Conservation (phyloP, 768 basidiomycete species). For the Leccinum olivaceopallidum region DNA sequence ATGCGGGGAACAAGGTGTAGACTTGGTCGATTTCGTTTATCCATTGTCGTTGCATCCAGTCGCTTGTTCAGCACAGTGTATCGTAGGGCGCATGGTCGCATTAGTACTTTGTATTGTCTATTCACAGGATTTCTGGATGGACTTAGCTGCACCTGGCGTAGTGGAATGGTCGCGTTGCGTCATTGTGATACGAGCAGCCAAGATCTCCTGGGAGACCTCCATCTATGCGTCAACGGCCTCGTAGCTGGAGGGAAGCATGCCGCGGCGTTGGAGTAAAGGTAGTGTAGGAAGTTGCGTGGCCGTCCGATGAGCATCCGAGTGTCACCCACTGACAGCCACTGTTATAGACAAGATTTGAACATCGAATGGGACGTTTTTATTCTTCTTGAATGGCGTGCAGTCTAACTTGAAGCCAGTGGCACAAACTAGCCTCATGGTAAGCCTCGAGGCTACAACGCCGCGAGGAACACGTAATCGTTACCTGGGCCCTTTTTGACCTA, state of each 20-base stretch:
- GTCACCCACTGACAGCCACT: neutral
- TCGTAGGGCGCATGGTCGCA: neutral
- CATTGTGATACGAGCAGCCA: too few species aligned
- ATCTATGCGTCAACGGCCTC: neutral
- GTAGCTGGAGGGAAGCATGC: accelerated
- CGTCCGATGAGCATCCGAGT: too few species aligned
- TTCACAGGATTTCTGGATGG: too few species aligned
- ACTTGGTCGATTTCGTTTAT: neutral
- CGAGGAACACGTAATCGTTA: too few species aligned
- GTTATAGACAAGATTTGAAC: neutral
- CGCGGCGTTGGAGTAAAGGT: too few species aligned
- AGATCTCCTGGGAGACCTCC: too few species aligned
- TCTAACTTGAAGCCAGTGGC: too few species aligned
- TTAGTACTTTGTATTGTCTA: neutral
- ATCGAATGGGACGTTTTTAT: neutral
- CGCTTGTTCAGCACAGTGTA: neutral
- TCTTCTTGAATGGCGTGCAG: neutral
- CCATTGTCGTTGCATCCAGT: neutral
- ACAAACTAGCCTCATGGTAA: too few species aligned
- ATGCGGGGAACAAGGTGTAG: neutral
- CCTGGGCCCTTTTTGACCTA: too few species aligned
- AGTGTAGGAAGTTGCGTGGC: neutral
- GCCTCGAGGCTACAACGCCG: too few species aligned
- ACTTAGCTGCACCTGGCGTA: neutral
- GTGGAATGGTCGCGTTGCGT: too few species aligned